Evolutionary conservation across 768 basidiomycete species (phyloP), one percentile per base, ranked within the genome.

Genomic region (Nidularia sp.): DNA sequence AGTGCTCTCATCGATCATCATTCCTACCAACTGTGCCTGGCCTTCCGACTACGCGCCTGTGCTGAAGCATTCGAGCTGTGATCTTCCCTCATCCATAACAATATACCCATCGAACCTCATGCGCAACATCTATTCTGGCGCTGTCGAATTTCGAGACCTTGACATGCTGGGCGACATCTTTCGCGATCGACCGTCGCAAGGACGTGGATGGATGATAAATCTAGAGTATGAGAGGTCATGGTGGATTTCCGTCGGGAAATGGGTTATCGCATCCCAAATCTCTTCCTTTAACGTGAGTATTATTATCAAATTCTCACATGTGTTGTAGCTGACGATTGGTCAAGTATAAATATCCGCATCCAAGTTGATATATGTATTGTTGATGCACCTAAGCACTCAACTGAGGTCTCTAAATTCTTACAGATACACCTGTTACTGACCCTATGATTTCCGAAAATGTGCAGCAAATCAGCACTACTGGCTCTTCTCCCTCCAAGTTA

Each of bases 71-170:
- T 50, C 58, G 29, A 48, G 32, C 32, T 51, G 50, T 32, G 12
- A 48, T 32, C 47, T 49, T 29, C 55, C 60, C 45, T 61, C 62
- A 15, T 56, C 57, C 1, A 52, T 78, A 47, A 48, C 53, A 4
- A 43, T 78, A 39, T 65, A 72, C 43, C 54, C 76, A 2, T 59
- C 66, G 31, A 57, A 62, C 39, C 57, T 82, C 52, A 50, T 80
- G 33, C 49, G 63, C 22, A 68, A 67, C 48, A 59, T 78, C 18
- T 58, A 60, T 48, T 51, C 57, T 5, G 80, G 79, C 8, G 44
- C 58, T 9, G 55, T 82, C 10, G 82, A 83, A 57, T 49, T 81
- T 44, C 68, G 78, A 55, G 63, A 79, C 53, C 62, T 70, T 12
- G 49, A 60, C 49, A 72, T 77, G 53, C 59, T 82, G 9, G 54